Evolutionary conservation across 164 flowering plant genomes (phyloP).

Genomic region (Tinospora cordifolia): DNA sequence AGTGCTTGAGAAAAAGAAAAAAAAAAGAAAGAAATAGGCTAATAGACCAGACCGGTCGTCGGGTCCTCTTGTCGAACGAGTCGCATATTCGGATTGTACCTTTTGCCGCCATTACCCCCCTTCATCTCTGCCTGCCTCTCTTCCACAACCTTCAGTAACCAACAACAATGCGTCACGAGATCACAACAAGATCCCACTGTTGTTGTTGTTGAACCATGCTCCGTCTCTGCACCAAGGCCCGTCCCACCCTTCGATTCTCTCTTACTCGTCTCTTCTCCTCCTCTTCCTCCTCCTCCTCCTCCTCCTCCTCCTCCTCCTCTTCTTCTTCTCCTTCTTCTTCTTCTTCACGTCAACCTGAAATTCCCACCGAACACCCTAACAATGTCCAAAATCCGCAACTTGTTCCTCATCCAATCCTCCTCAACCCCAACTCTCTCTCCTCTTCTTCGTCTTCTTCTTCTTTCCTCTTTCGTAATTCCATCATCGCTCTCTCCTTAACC

Average conservation of each 20-base stretch:
- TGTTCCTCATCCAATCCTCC: constrained; percentile 16
- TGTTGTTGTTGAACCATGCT: constrained; percentile 22
- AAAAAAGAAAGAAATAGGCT: too few relatives aligned
- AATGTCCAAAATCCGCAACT: constrained; percentile 11
- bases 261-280: constrained; percentile 19
- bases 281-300: constrained; percentile 13
- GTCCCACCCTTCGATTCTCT: constrained; percentile 8
- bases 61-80: too few relatives aligned
- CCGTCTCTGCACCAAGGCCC: constrained; percentile 32
- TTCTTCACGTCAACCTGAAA: constrained; percentile 10
- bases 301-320: constrained; percentile 6
- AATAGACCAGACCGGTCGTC: too few relatives aligned
- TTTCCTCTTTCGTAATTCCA: constrained; percentile 22
- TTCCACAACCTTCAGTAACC: not conserved
- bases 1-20: too few relatives aligned
- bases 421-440: constrained; percentile 6
- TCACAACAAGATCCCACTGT: not conserved
- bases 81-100: too few relatives aligned
- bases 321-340: constrained; percentile 14
- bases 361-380: constrained; percentile 12
- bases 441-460: constrained; percentile 15
- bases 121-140: too few relatives aligned
- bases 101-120: not conserved
- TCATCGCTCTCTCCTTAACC: constrained; percentile 42
- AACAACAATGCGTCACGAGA: not conserved